Evolutionary conservation across 2,329 filamentous ascomycete species (phyloP).

Genomic region (Grosmannia clavigera): DNA sequence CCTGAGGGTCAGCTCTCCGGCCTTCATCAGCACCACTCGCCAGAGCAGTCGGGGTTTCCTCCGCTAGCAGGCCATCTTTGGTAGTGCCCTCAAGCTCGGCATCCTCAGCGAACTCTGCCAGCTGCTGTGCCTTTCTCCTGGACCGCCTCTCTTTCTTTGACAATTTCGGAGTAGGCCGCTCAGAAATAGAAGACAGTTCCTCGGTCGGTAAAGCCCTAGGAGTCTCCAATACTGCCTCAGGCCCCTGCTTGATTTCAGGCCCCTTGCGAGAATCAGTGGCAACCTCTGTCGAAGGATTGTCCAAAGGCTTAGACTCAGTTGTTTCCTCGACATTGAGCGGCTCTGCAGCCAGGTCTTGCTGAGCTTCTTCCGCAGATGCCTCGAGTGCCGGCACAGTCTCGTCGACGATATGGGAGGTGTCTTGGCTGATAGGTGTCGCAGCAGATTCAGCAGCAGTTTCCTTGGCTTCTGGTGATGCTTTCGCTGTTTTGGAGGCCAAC

Average conservation of each 20-base stretch:
- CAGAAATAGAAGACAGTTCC: neutral
- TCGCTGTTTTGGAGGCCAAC: neutral
- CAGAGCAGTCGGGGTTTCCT: neutral
- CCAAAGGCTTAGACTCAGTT: neutral
- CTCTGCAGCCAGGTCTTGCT: neutral
- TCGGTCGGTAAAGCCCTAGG: neutral
- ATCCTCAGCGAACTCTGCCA: neutral
- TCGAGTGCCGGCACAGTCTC: neutral
- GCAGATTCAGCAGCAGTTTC: neutral
- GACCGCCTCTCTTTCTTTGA: conserved; percentile 6
- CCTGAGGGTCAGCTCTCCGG: too few relatives aligned
- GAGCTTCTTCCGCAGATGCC: neutral
- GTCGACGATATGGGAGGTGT: neutral
- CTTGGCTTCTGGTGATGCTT: neutral
- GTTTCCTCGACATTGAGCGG: neutral
- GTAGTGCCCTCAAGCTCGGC: neutral
- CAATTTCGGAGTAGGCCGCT: neutral
- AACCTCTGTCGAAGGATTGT: neutral
- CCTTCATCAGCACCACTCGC: neutral
- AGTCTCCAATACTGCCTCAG: neutral
- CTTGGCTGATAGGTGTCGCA: neutral
- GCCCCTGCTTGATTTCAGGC: neutral
- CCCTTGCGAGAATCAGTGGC: neutral
- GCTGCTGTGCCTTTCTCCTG: neutral
- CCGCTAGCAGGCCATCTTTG: neutral